Evolutionary conservation across 306 rosid genomes (phyloP).

Genomic region (Cucurbita argyrosperma): DNA sequence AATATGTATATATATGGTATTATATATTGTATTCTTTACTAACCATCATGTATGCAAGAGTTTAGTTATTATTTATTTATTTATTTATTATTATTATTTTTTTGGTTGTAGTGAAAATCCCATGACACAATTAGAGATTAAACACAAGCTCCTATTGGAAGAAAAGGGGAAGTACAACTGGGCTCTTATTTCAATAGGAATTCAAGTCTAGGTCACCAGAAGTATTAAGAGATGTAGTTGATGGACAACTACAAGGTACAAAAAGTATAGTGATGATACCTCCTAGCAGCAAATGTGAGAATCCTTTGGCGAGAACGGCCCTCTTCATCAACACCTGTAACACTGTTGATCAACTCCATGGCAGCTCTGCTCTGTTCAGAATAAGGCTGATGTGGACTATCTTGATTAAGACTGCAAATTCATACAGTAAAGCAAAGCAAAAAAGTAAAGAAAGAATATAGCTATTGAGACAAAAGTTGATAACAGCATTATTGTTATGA

Average conservation of each 20-base stretch:
- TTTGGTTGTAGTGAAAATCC: neutral
- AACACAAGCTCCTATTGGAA: neutral
- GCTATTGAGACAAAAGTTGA: neutral
- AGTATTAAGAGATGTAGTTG: neutral
- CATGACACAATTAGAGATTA: neutral
- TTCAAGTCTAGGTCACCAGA: neutral
- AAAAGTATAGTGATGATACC: conserved; percentile 25
- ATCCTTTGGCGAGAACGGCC: conserved; percentile 96
- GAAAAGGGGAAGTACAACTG: neutral
- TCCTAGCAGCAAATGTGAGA: conserved; percentile 94
- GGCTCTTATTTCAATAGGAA: neutral
- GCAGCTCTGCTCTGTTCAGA: conserved; percentile 62
- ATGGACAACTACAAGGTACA: neutral
- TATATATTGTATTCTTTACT: neutral
- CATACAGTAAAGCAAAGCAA: conserved; percentile 6
- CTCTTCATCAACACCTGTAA: conserved; percentile 76
- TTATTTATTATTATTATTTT: too few relatives aligned
- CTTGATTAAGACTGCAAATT: conserved; percentile 37
- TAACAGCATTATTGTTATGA: neutral
- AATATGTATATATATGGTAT: neutral
- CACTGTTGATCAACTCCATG: conserved; percentile 83
- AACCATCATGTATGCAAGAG: neutral
- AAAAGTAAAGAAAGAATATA: neutral
- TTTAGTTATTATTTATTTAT: neutral
- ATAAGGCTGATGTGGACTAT: conserved; percentile 38